Percentiles rank a stretch among this genome's conserved stretches.
These are phyloP conservation scores for Dendrobium catenatum DNA, from an alignment of 106 monocot species.

Conservation along the genomic window DNA sequence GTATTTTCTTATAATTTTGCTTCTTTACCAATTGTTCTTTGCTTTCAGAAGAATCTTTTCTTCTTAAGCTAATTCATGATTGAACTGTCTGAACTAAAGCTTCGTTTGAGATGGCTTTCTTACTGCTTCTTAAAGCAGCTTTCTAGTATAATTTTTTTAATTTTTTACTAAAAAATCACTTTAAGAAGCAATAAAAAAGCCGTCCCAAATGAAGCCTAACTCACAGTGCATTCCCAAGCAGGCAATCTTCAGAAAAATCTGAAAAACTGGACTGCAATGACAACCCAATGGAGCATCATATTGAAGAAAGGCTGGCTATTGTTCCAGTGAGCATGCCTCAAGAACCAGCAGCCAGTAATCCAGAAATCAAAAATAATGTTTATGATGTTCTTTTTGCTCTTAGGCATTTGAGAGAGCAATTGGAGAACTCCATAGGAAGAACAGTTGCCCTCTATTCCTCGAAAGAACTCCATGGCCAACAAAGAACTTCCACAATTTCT, in stretches of 20 bases:
- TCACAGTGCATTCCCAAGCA: neutral
- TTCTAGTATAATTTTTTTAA: too few species aligned
- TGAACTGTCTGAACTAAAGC: neutral
- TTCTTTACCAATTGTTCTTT: too few species aligned
- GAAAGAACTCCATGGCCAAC: neutral
- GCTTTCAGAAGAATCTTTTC: too few species aligned
- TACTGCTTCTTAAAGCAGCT: too few species aligned
- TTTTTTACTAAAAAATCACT: too few species aligned
- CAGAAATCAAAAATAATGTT: neutral
- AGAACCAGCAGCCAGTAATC: neutral
- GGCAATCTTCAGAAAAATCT: neutral
- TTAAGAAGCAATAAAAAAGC: too few species aligned
- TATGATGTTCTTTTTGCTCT: conserved; percentile 3
- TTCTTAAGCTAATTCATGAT: neutral
- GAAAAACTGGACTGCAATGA: neutral
- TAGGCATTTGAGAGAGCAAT: conserved; percentile 6
- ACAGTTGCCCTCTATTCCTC: neutral
- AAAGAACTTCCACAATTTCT: neutral
- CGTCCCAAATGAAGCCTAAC: neutral
- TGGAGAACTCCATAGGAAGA: conserved; percentile 1
- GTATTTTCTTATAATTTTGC: too few species aligned
- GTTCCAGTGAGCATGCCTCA: conserved; percentile 3
- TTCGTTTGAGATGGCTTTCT: too few species aligned
- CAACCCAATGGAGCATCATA: neutral
- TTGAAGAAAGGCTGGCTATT: conserved; percentile 2